Evolutionary conservation across 352 stramenopile species (phyloP), one percentile per base, ranked within the genome.

Genomic region (Phytopythium aichiense): DNA sequence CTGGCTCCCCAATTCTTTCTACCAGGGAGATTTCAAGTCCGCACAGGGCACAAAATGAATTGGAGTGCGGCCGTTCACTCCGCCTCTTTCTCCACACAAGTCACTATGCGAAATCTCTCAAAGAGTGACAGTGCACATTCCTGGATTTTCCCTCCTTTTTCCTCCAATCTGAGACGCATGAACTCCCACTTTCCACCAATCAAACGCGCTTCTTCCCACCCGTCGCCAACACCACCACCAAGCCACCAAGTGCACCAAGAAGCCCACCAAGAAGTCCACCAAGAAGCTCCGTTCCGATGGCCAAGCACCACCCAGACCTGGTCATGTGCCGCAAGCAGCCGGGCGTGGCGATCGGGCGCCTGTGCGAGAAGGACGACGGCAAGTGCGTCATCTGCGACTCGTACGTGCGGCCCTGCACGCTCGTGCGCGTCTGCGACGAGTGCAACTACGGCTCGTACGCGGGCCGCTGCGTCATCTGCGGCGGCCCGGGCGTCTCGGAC

Each of bases 281-380:
- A 15, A 61, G 20, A n/a, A 71, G n/a, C n/a, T n/a, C n/a, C n/a
- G n/a, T n/a, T n/a, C n/a, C 38, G 8, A 99, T 99, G 97, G 98
- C 98, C 54, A 99, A 99, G 83, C 98, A 99, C 84, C 98, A 99
- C 84, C 96, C 97, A 31, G 98, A 99, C 79, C 85, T 99, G 50
- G 94, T 99, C 58, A 99, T 99, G 96, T 99, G 98, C 85, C 91
- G 98, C 65, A 99, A 99, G 89, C 97, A 99, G 74, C 97, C 98
- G 40, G 98, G 98, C 65, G 96, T 99, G 67, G 94, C 93, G 11
- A 98, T 98, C 75, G 94, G 92, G 33, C 89, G 97, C 15, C 81
- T 99, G 11, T 99, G 98, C 66, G 97, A 99, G 77, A 99, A 99
- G 81, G 95, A 98, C 76, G 97, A 99, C 74, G 98, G 97, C 59